Conservation (phyloP, 345 rosid genomes). For the Gossypium sturtianum region DNA sequence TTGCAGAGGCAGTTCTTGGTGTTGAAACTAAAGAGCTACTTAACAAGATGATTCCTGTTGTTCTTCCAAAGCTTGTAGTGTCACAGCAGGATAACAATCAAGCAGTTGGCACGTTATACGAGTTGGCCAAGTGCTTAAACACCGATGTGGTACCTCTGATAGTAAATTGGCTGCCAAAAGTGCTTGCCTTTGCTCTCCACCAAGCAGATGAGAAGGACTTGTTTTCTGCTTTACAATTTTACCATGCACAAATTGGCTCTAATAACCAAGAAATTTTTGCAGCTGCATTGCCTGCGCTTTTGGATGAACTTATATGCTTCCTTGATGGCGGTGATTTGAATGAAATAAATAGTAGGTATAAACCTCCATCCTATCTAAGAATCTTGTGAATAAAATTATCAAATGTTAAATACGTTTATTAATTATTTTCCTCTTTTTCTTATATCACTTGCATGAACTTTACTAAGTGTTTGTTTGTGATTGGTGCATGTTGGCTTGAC, state of each 20-base stretch:
- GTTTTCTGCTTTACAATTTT: constrained; percentile 71
- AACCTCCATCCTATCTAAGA: background rate
- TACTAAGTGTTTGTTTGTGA: background rate
- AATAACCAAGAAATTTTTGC: constrained; percentile 83
- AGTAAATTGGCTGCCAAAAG: constrained; percentile 87
- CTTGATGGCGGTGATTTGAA: constrained; percentile 59
- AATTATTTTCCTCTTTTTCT: background rate
- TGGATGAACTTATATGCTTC: constrained; percentile 92
- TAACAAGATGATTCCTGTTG: constrained; percentile 70
- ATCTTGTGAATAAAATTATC: background rate
- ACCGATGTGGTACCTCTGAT: constrained; percentile 65
- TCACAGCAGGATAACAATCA: constrained; percentile 59
- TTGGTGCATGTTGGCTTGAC: background rate
- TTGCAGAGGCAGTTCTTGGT: constrained; percentile 86
- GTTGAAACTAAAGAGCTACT: constrained; percentile 65
- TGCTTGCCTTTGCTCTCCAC: constrained; percentile 88
- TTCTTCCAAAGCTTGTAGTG: constrained; percentile 90
- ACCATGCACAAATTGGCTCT: constrained; percentile 73
- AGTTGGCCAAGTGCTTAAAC: constrained; percentile 69
- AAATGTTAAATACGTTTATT: background rate
- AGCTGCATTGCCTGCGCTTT: constrained; percentile 90
- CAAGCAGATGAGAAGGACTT: constrained; percentile 55
- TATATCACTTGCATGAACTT: background rate
- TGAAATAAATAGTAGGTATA: constrained; percentile 74
- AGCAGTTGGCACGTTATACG: constrained; percentile 51